Conservation (phyloP, 2,329 filamentous ascomycete species). For the Sphaerulina vaccinii region DNA sequence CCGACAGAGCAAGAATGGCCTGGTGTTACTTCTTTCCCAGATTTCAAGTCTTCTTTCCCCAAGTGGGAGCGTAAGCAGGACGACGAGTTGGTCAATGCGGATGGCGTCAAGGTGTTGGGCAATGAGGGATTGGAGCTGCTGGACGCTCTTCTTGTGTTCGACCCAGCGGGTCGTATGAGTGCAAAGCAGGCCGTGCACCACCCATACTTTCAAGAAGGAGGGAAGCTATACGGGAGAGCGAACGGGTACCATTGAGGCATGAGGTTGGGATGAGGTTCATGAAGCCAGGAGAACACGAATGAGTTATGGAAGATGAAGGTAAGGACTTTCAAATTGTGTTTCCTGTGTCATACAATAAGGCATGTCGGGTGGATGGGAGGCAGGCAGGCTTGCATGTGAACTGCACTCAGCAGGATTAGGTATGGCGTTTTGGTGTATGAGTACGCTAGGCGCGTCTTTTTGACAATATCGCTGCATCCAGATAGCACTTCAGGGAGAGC, state of each 20-base stretch:
- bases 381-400: not conserved
- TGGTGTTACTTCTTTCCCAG: slow-evolving; percentile 89
- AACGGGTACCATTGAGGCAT: slow-evolving; percentile 2
- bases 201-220: slow-evolving; percentile 64
- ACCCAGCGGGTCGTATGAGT: slow-evolving; percentile 81
- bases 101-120: slow-evolving; percentile 57
- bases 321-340: not conserved
- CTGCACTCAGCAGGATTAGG: not conserved
- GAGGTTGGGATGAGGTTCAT: not conserved
- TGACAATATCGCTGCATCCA: not conserved
- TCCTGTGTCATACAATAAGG: not conserved
- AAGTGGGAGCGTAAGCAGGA: slow-evolving; percentile 78
- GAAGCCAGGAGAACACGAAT: not conserved
- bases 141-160: slow-evolving; percentile 75
- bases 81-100: slow-evolving; percentile 63
- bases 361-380: not conserved
- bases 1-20: slow-evolving; percentile 81
- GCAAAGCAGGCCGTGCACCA: slow-evolving; percentile 85
- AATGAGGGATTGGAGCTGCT: slow-evolving; percentile 67
- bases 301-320: not conserved
- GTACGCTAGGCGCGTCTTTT: not conserved
- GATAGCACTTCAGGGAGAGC: not conserved
- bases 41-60: slow-evolving; percentile 89
- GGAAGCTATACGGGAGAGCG: slow-evolving; percentile 6
- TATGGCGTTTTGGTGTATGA: slow-evolving; percentile 1